Evolutionary conservation across 139 green algal genomes (phyloP).

Genomic region (Closterium sp.): DNA sequence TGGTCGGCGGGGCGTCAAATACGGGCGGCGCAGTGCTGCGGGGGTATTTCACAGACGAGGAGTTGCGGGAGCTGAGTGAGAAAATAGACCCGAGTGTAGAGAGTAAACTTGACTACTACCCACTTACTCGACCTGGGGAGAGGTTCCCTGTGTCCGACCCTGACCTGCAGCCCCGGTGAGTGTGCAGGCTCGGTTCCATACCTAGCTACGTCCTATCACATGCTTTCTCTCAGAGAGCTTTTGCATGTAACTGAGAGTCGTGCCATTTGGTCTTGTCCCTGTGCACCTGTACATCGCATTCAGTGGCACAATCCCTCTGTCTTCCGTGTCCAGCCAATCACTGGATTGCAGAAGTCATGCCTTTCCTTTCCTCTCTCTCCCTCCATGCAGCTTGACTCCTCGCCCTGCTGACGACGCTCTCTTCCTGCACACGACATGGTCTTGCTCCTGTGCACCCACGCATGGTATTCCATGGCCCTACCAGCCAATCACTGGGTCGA

Average conservation of each 20-base stretch:
- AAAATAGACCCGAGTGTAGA: constrained; percentile 14
- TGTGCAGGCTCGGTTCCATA: background rate
- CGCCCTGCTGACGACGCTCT: constrained; percentile 43
- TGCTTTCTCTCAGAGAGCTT: background rate
- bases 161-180: constrained; percentile 35
- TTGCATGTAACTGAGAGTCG: background rate
- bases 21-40: constrained; percentile 83
- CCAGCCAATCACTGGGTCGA: background rate
- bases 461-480: no score
- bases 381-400: constrained; percentile 65
- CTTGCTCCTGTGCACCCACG: no score
- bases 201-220: background rate
- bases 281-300: no score
- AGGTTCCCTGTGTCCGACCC: constrained; percentile 86
- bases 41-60: constrained; percentile 70
- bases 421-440: constrained; percentile 54
- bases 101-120: constrained; percentile 85
- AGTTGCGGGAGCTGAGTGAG: constrained; percentile 71
- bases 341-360: background rate
- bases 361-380: background rate
- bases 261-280: background rate
- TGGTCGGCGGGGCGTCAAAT: constrained; percentile 84
- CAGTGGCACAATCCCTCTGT: background rate
- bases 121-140: constrained; percentile 74
- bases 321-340: no score